Conservation (phyloP, 306 rosid species). For the Glycyrrhiza uralensis region DNA sequence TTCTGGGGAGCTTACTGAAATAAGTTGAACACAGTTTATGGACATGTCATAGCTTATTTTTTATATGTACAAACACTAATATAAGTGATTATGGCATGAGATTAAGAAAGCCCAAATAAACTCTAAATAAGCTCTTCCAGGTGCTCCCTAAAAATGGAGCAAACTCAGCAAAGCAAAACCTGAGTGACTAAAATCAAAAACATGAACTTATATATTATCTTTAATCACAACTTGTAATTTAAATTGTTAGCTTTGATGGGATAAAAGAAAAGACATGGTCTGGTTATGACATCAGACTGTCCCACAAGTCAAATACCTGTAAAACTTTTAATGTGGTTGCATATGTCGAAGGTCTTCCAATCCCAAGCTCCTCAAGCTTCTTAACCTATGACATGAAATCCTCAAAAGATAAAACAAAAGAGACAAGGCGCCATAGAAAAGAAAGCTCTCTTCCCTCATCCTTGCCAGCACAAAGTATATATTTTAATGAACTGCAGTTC, state of each 20-base stretch:
- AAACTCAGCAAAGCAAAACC: not conserved
- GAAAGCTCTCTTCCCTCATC: not conserved
- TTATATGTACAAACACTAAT: too few relatives aligned
- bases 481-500: not conserved
- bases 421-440: conserved; percentile 16
- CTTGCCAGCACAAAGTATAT: conserved; percentile 2
- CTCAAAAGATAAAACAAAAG: conserved; percentile 7
- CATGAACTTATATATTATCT: not conserved
- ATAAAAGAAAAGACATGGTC: not conserved
- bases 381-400: conserved; percentile 56
- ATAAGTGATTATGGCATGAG: too few relatives aligned
- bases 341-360: conserved; percentile 98
- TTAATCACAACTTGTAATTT: not conserved
- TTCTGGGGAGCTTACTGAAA: too few relatives aligned
- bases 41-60: too few relatives aligned
- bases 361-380: conserved; percentile 98
- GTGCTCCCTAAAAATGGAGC: not conserved
- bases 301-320: conserved; percentile 50
- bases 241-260: not conserved
- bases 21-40: too few relatives aligned
- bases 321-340: conserved; percentile 82
- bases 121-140: too few relatives aligned
- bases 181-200: not conserved
- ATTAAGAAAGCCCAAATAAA: too few relatives aligned
- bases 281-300: not conserved